Conservation (phyloP, 2,329 filamentous ascomycete species). For the Clonostachys byssicola region DNA sequence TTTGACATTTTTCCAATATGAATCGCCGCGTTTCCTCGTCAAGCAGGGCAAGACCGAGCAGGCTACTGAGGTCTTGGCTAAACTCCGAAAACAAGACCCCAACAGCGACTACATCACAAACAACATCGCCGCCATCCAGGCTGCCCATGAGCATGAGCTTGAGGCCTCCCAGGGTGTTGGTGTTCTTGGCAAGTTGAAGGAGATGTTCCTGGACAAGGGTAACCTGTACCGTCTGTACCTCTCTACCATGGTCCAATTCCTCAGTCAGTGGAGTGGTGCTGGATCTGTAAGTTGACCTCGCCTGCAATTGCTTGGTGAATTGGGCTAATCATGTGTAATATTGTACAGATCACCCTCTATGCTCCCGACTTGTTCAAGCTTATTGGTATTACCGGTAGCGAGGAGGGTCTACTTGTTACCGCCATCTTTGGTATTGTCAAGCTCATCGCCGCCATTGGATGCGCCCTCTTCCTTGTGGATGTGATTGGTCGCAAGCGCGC, state of each 20-base stretch:
- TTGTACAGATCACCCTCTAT: constrained; percentile 53
- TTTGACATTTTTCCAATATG: constrained; percentile 64
- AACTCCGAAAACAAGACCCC: constrained; percentile 52
- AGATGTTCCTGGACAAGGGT: constrained; percentile 61
- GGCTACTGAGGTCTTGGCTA: constrained; percentile 50
- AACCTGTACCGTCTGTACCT: constrained; percentile 74
- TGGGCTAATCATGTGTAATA: too few species aligned
- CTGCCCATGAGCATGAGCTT: constrained; percentile 64
- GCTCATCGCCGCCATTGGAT: constrained; percentile 60
- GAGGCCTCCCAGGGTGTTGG: constrained; percentile 65
- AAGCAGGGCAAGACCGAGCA: constrained; percentile 58
- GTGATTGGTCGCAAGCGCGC: constrained; percentile 71
- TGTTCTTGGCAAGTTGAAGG: constrained; percentile 62
- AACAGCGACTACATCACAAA: constrained; percentile 57
- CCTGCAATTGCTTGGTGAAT: too few species aligned
- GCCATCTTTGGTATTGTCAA: constrained; percentile 76
- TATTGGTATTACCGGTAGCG: constrained; percentile 63
- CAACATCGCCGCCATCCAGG: constrained; percentile 62
- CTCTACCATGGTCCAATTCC: constrained; percentile 62
- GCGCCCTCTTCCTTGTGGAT: constrained; percentile 76
- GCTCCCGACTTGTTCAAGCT: constrained; percentile 70
- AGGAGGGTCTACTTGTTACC: constrained; percentile 68
- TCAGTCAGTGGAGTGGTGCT: constrained; percentile 71
- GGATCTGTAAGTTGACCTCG: constrained; percentile 47
- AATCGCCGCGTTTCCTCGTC: constrained; percentile 68